phyloP scores from a whole-genome alignment of 352 stramenopile species.

The Bremia lactucae region DNA sequence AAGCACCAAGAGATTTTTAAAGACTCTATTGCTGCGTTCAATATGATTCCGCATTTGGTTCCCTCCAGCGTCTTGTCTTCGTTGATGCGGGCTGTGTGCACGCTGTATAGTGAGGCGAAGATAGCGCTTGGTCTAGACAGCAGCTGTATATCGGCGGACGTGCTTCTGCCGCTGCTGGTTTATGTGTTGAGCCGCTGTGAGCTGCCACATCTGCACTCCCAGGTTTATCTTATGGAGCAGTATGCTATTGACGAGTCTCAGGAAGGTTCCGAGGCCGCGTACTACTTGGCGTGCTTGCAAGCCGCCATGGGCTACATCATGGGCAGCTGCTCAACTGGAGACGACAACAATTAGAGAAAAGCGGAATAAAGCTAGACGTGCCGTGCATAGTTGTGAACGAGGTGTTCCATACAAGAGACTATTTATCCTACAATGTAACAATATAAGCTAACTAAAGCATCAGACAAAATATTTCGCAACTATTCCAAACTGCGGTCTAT shows the following conservation, averaged over 20 bases:
- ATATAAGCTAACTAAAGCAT: no score
- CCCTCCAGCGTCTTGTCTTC: slow-evolving; percentile 49
- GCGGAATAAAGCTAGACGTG: no score
- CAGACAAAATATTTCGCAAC: no score
- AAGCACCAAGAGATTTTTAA: slow-evolving; percentile 29
- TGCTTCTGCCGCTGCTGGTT: slow-evolving; percentile 66
- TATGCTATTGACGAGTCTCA: slow-evolving; percentile 58
- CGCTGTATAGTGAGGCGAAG: slow-evolving; percentile 55
- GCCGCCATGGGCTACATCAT: slow-evolving; percentile 75
- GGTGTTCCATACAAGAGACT: slow-evolving; percentile 12
- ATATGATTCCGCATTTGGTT: slow-evolving; percentile 56
- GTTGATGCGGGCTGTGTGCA: slow-evolving; percentile 55
- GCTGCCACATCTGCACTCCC: slow-evolving; percentile 59
- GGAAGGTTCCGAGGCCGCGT: slow-evolving; percentile 67
- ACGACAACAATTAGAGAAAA: slow-evolving; percentile 10
- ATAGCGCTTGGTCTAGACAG: slow-evolving; percentile 30
- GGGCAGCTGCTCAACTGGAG: slow-evolving; percentile 17
- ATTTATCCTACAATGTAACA: slow-evolving; percentile 34
- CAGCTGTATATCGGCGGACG: slow-evolving; percentile 60
- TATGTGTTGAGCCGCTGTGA: slow-evolving; percentile 59
- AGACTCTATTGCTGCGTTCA: slow-evolving; percentile 57
- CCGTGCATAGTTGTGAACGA: slow-evolving; percentile 12
- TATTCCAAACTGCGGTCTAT: slow-evolving; percentile 7
- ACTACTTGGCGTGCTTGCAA: slow-evolving; percentile 75
- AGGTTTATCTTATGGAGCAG: slow-evolving; percentile 72